Base-by-base conservation (phyloP, 1,139 yeast species). In the Saccharomycopsis phalli region DNA sequence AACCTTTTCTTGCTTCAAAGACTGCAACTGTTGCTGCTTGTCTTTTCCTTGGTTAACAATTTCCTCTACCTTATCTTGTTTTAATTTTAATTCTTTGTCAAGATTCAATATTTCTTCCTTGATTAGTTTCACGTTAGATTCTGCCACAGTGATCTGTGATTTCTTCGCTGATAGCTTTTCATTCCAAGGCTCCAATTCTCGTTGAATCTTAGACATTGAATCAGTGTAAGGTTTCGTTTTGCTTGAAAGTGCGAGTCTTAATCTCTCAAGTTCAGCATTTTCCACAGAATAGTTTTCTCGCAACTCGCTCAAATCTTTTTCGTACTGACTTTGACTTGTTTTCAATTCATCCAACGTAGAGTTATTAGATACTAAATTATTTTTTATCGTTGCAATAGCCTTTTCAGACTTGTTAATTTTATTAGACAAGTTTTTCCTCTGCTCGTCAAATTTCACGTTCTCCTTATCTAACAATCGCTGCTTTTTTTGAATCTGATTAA, bases 141-240 rank as follows among this genome's bases (percentile, higher is more conserved):
- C 68, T 1, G 79, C 73, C 30, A 84, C 69, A 38, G 76, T 73
- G 7, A 83, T 71, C 34, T 76, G 75, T 21, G 84, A 74, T 47
- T 76, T 77, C 45, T 80, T 81, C 20, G 71, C 70, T 46, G 75
- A 77, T 30, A 87, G 64, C 49, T 76, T 71, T 27, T 71, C 77
- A 47, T 75, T 76, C 93, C 94, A 87, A 0, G 98, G 98, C 48
- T 83, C 91, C 6, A 87, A 61, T 47, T 78, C 66, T 7, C 67
- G 68, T 53, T 84, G 93, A 31, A 78, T 61, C 4, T 54, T 51
- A 50, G 77, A 84, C 40, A 86, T 78, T 52, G 81, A 69, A 16
- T 68, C 68, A 0, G 86, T 73, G 45, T 76, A 71, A 2, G 62
- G 73, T 11, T 77, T 70, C 0, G 94, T 91, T 54, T 86, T 84